Percentiles rank a stretch among this genome's conserved stretches.
Conservation (phyloP, 2,329 filamentous ascomycete genomes). For the Ceratocystis papillata region DNA sequence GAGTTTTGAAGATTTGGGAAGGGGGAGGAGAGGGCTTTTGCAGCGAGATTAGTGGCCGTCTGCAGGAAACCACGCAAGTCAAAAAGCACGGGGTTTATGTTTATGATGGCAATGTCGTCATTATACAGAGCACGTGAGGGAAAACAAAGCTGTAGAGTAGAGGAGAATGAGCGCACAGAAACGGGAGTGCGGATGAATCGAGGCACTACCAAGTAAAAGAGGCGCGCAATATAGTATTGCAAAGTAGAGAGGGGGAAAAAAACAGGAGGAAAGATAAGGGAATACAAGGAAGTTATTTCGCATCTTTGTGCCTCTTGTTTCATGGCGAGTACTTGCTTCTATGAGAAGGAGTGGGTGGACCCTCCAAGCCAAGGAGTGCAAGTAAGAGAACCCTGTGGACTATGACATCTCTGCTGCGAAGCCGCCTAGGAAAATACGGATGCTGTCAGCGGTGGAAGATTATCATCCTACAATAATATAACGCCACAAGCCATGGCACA, state of each 20-base stretch:
- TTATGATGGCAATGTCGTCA: slow-evolving; percentile 3
- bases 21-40: not conserved
- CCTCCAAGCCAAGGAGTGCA: not conserved
- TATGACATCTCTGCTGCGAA: too few species aligned
- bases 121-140: not conserved
- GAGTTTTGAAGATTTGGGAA: not conserved
- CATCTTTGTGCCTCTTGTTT: slow-evolving; percentile 5
- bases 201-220: not conserved
- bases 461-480: too few species aligned
- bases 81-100: not conserved
- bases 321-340: not conserved
- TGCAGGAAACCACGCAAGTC: not conserved
- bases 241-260: not conserved
- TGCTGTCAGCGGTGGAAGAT: too few species aligned
- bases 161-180: not conserved
- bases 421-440: too few species aligned
- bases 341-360: not conserved
- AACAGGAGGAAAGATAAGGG: not conserved
- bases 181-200: not conserved
- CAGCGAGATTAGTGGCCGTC: not conserved
- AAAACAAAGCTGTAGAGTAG: not conserved
- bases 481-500: too few species aligned
- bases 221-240: not conserved
- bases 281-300: not conserved
- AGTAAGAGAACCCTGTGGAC: not conserved